Percentiles rank a stretch among this genome's conserved stretches.
Evolutionary conservation across 768 basidiomycete genomes (phyloP).

Genomic region (Mycena latifolia): DNA sequence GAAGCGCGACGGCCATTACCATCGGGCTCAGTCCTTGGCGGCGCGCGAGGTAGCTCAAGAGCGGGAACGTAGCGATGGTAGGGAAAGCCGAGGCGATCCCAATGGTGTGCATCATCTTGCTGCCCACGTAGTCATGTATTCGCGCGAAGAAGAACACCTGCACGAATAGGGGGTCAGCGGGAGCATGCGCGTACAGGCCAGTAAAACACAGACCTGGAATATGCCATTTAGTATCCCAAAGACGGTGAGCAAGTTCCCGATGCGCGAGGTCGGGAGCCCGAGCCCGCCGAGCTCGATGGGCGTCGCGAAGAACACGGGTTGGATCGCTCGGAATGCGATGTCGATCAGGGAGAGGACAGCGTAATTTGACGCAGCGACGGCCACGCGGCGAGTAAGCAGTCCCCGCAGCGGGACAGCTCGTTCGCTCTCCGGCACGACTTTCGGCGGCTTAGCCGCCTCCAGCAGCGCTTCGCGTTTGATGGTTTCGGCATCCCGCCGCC

Average conservation of each 20-base stretch:
- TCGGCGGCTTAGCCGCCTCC: slow-evolving; percentile 1
- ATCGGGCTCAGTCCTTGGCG: slow-evolving; percentile 36
- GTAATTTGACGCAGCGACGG: slow-evolving; percentile 80
- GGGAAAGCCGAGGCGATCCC: slow-evolving; percentile 59
- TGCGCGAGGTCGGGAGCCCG: slow-evolving; percentile 62
- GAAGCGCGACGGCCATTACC: slow-evolving; percentile 44
- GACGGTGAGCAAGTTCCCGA: slow-evolving; percentile 65
- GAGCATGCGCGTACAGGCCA: slow-evolving; percentile 47
- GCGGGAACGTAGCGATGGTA: slow-evolving; percentile 60
- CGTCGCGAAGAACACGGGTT: slow-evolving; percentile 70
- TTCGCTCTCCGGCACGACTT: slow-evolving; percentile 5
- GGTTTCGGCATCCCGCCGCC: slow-evolving; percentile 3
- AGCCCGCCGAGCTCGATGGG: slow-evolving; percentile 69
- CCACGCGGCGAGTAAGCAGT: slow-evolving; percentile 66
- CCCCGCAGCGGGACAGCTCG: slow-evolving; percentile 53
- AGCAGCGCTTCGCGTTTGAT: slow-evolving; percentile 19
- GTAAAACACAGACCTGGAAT: slow-evolving; percentile 57
- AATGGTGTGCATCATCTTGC: slow-evolving; percentile 62
- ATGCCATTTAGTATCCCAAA: slow-evolving; percentile 67
- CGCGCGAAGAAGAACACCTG: slow-evolving; percentile 66
- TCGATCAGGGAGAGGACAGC: slow-evolving; percentile 69
- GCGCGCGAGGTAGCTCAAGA: slow-evolving; percentile 61
- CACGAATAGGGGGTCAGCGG: slow-evolving; percentile 59
- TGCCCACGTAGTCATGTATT: slow-evolving; percentile 65
- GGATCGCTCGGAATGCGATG: slow-evolving; percentile 46